These are phyloP conservation scores for Forsythia suspensa DNA, from an alignment of 257 asterid genomes.

Conservation along the genomic window DNA sequence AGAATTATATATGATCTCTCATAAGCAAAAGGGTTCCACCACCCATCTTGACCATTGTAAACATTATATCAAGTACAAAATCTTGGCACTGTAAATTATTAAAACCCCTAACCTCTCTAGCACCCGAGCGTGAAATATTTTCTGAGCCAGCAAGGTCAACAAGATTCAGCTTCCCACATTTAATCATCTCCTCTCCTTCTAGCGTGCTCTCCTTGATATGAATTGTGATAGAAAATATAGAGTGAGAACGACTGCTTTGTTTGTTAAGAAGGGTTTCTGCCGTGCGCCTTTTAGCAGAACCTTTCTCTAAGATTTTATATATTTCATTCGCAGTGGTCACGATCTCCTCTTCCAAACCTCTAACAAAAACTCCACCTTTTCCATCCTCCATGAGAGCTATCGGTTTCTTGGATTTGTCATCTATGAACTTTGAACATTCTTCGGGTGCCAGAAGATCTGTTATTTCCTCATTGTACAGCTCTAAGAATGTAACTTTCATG, in stretches of 20 bases:
- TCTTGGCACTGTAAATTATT: conserved; percentile 4
- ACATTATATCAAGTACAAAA: background rate
- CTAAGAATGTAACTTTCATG: conserved; percentile 92
- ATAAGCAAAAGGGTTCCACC: background rate
- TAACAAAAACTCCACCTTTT: conserved; percentile 91
- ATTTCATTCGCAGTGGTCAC: conserved; percentile 94
- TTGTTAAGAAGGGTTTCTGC: conserved; percentile 98
- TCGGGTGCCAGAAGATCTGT: conserved; percentile 94
- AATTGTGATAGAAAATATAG: conserved; percentile 89
- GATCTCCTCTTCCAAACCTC: conserved; percentile 98
- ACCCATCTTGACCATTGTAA: background rate
- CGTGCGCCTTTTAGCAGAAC: conserved; percentile 96
- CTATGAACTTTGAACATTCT: conserved; percentile 65
- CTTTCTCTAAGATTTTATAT: conserved; percentile 86
- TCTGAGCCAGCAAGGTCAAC: conserved; percentile 99
- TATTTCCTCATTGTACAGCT: conserved; percentile 94
- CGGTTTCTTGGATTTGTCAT: conserved; percentile 93
- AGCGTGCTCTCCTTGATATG: conserved; percentile 98
- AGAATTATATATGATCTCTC: background rate
- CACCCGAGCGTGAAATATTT: conserved; percentile 98
- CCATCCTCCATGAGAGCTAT: conserved; percentile 99
- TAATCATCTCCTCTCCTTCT: conserved; percentile 98
- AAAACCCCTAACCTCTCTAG: conserved; percentile 78
- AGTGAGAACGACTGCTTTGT: conserved; percentile 99
- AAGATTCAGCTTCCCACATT: conserved; percentile 93